These are phyloP conservation scores for Xylariaceae sp. DNA, from an alignment of 2,329 filamentous ascomycete genomes.

Conservation along the genomic window DNA sequence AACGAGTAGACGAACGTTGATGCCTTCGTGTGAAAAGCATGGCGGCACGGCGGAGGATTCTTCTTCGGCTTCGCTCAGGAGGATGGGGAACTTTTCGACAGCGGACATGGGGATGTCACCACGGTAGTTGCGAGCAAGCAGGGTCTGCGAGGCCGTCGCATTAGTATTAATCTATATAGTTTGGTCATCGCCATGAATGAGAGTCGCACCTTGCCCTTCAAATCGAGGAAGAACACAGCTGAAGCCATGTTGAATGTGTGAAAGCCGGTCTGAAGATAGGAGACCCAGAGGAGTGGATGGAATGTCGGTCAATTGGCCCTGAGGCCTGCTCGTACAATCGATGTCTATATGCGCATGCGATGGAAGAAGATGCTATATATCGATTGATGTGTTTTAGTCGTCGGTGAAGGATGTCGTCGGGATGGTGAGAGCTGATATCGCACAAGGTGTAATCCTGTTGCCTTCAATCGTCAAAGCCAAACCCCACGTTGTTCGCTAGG, in stretches of 20 bases:
- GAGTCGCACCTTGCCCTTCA: conserved; percentile 93
- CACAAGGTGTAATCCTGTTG: conserved; percentile 4
- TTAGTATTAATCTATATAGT: conserved; percentile 1
- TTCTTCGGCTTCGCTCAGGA: conserved; percentile 97
- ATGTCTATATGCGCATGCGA: conserved; percentile 14
- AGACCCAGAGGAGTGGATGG: conserved; percentile 20
- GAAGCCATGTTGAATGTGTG: conserved; percentile 72
- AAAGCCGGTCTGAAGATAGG: conserved; percentile 20
- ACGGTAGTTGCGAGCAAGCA: conserved; percentile 95
- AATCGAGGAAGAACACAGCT: conserved; percentile 94
- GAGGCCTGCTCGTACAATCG: conserved; percentile 21
- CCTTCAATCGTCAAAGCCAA: conserved; percentile 4
- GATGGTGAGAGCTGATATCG: conserved; percentile 3
- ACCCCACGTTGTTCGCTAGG: conserved; percentile 20
- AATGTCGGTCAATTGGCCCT: conserved; percentile 25
- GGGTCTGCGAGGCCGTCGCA: conserved; percentile 61
- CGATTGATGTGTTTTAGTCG: conserved; percentile 5
- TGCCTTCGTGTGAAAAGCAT: conserved; percentile 97
- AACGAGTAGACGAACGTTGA: conserved; percentile 66
- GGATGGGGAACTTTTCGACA: conserved; percentile 93
- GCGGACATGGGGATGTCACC: conserved; percentile 99
- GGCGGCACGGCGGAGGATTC: conserved; percentile 95
- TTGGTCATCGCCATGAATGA: neutral
- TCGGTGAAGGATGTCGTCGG: neutral
- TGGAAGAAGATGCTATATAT: conserved; percentile 4